These are phyloP conservation scores for Pichia sp. DNA, from an alignment of 1,139 yeast genomes.

Conservation along the genomic window DNA sequence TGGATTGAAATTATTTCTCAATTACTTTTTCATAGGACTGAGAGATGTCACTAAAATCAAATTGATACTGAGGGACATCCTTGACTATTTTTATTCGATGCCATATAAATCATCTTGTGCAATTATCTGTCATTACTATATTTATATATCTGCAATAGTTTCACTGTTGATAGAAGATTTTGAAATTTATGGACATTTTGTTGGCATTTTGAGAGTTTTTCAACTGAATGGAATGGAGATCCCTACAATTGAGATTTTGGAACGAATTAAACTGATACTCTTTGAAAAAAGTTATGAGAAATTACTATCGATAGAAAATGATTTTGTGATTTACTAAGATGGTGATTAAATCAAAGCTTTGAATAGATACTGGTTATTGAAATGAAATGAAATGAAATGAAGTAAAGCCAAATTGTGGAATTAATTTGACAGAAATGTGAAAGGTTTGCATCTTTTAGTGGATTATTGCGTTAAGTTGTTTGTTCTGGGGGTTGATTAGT, in stretches of 20 bases:
- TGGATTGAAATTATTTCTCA: constrained; percentile 9
- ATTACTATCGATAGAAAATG: constrained; percentile 4
- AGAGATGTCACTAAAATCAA: neutral
- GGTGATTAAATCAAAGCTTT: neutral
- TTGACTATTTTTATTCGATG: constrained; percentile 11
- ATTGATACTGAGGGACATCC: constrained; percentile 5
- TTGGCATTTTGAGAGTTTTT: constrained; percentile 4
- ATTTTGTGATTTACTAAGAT: constrained; percentile 6
- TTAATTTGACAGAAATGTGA: too few relatives aligned
- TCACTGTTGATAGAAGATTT: constrained; percentile 6
- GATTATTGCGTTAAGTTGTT: too few relatives aligned
- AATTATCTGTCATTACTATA: constrained; percentile 9
- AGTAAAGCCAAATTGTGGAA: too few relatives aligned
- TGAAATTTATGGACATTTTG: constrained; percentile 6
- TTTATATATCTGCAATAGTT: constrained; percentile 9
- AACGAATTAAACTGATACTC: constrained; percentile 4
- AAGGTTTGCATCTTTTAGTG: too few relatives aligned
- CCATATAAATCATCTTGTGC: constrained; percentile 14
- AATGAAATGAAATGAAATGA: too few relatives aligned
- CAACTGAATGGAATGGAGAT: constrained; percentile 10
- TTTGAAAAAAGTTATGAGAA: constrained; percentile 1
- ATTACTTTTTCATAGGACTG: constrained; percentile 10
- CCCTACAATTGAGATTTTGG: constrained; percentile 5
- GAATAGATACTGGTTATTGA: too few relatives aligned
- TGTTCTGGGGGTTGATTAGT: too few relatives aligned